Base-by-base conservation (phyloP, 441 rosid genomes). In the Melastoma candidum region DNA sequence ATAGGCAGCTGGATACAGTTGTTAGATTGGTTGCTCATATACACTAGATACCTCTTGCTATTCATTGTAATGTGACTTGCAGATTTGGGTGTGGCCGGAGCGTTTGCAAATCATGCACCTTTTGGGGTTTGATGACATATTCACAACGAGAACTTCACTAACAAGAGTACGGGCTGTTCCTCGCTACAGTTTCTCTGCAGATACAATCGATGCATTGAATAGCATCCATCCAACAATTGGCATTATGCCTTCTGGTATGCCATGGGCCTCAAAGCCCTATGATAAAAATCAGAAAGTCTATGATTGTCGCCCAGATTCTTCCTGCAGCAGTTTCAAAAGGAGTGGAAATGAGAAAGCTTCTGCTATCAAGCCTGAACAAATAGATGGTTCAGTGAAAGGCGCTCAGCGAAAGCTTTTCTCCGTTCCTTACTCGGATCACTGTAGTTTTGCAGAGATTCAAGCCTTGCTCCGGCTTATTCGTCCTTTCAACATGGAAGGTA, bases 51-150 rank as follows among this genome's bases (percentile, higher is more conserved):
- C 44, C 36, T 47, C 12, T 29, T 24, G 9, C 11, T 10, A 12
- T 9, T 56, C 17, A 11, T 22, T 29, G 11, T 46, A 12, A 48
- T 57, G 49, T 48, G 47, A 7, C 51, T 69, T 45, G 12, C 54
- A 84, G 94, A 84, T 86, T 76, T 89, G 95, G 95, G 90, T 86
- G 64, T 86, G 95, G 94, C 97, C 89, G 12, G 94, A 89, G 65
- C 84, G 90, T 55, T 79, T 89, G 58, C 87, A 79, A 51, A 82
- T 81, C 36, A 79, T 89, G 87, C 90, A 89, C 71, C 81, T 84
- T 50, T 86, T 86, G 32, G 90, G 90, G 2, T 76, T 61, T 69
- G 57, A 81, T 43, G 84, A 72, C 58, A 62, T 54, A 43, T 85
- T 88, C 78, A 83, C 95, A 6, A 83, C 95, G 13, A 80, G 75